A percentile compares a stretch with the other conserved stretches of the same genome.
Evolutionary conservation across 331 rosid genomes (phyloP).

Genomic region (Saraca asoca): DNA sequence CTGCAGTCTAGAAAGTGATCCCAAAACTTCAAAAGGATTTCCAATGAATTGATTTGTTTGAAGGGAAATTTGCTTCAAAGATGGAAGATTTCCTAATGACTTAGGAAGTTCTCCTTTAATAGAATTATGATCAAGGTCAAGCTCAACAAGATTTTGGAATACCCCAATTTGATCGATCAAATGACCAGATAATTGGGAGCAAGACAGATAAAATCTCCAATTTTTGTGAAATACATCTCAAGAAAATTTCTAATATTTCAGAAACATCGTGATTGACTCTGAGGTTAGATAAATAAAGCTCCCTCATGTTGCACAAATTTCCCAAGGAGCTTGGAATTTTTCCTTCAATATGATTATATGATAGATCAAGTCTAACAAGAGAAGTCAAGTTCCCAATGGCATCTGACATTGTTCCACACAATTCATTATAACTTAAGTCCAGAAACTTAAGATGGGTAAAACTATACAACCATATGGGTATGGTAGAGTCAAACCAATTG

Average conservation of each 20-base stretch:
- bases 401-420: not conserved
- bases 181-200: not conserved
- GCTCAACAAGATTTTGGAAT: not conserved
- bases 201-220: not conserved
- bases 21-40: slow-evolving; percentile 28
- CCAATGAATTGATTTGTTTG: not conserved
- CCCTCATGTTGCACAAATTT: not conserved
- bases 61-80: not conserved
- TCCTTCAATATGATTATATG: not conserved
- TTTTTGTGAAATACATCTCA: not conserved
- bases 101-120: not conserved
- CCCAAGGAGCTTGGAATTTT: not conserved
- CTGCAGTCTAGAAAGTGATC: not conserved
- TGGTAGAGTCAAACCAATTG: not conserved
- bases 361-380: not conserved
- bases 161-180: too few relatives aligned
- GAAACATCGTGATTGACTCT: not conserved
- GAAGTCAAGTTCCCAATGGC: not conserved
- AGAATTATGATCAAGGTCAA: not conserved
- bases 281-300: not conserved
- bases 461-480: slow-evolving; percentile 9
- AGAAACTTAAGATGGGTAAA: not conserved
- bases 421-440: not conserved
- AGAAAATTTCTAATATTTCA: not conserved
- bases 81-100: slow-evolving; percentile 7